Evolutionary conservation across 2,329 filamentous ascomycete genomes (phyloP), one percentile per base, ranked within the genome.

Genomic region (Hypoxylon sp.): DNA sequence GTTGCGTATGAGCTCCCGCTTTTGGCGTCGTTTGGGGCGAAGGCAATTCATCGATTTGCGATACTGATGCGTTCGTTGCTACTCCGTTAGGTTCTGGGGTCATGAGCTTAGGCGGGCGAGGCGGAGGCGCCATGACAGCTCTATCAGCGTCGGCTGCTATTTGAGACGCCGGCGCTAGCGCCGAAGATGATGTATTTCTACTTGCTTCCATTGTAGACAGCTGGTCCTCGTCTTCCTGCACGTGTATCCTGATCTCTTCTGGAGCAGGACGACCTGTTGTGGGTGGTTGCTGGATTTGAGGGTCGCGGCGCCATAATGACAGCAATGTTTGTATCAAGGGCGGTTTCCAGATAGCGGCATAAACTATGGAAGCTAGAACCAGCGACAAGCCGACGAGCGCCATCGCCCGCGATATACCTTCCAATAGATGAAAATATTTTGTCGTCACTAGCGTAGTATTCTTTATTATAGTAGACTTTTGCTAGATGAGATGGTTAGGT

Each of bases 371-470:
- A 46, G 85, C 88, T 69, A 91, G 77, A 73, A 91, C 82, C 69
- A 91, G 81, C n/a, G 88, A 88, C 69, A 90, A 78, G 69, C 87
- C 88, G 68, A 90, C 73, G 73, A 89, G 77, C 69, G 82, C 85
- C 87, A 90, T 90, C 58, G 60, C 73, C 61, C 61, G 57, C 38
- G 28, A 51, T 57, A 49, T 28, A n/a, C 43, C 13, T 50, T 34
- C 28, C 23, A 9, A 14, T 19, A 17, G 55, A 30, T 36, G 55
- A 19, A 38, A 25, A 48, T 21, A 21, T 14, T 28, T 49, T 52
- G 23, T 60, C 9, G 13, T 52, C 21, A 45, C 36, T 60, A 52
- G 57, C 13, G n/a, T 6, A 13, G 43, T 46, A 38, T 45, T 52
- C 36, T n/a, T 49, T 49, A 51, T 43, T 43, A 5, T 23, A 23